Evolutionary conservation across 768 basidiomycete genomes (phyloP).

Genomic region (Leucosporidium creatinivorum): DNA sequence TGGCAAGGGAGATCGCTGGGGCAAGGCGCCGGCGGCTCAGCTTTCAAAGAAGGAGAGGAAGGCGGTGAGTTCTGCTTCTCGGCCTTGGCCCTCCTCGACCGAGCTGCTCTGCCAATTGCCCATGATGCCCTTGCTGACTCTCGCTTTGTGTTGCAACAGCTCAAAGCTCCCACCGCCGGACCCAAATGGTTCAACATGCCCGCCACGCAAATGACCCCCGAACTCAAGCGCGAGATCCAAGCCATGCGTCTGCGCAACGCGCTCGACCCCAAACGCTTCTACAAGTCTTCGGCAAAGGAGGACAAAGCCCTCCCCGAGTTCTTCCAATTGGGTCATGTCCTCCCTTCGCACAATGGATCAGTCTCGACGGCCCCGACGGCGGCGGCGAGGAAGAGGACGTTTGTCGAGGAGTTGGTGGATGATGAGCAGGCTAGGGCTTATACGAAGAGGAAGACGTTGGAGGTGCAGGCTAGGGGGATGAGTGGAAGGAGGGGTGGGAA

Average conservation of each 20-base stretch:
- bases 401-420: slow-evolving; percentile 82
- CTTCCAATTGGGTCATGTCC: slow-evolving; percentile 50
- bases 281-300: slow-evolving; percentile 57
- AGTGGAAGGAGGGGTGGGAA: slow-evolving; percentile 53
- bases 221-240: slow-evolving; percentile 75
- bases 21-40: slow-evolving; percentile 46
- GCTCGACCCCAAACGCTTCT: slow-evolving; percentile 86
- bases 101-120: neutral
- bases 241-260: slow-evolving; percentile 77
- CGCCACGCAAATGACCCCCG: slow-evolving; percentile 62
- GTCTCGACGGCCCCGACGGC: slow-evolving; percentile 64
- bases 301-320: slow-evolving; percentile 80
- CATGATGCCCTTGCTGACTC: neutral
- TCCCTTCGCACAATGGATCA: slow-evolving; percentile 63
- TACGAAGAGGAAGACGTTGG: slow-evolving; percentile 82
- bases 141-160: slow-evolving; percentile 43
- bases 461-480: slow-evolving; percentile 54
- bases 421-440: slow-evolving; percentile 79
- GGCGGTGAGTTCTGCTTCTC: slow-evolving; percentile 48
- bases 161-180: slow-evolving; percentile 65
- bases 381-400: slow-evolving; percentile 56
- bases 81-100: neutral
- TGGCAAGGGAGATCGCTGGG: slow-evolving; percentile 54
- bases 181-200: slow-evolving; percentile 83
- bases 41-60: slow-evolving; percentile 66